Percentiles rank a stretch among this genome's conserved stretches.
Conservation (phyloP, 1,284 basidiomycete species). For the Malassezia caprae region DNA sequence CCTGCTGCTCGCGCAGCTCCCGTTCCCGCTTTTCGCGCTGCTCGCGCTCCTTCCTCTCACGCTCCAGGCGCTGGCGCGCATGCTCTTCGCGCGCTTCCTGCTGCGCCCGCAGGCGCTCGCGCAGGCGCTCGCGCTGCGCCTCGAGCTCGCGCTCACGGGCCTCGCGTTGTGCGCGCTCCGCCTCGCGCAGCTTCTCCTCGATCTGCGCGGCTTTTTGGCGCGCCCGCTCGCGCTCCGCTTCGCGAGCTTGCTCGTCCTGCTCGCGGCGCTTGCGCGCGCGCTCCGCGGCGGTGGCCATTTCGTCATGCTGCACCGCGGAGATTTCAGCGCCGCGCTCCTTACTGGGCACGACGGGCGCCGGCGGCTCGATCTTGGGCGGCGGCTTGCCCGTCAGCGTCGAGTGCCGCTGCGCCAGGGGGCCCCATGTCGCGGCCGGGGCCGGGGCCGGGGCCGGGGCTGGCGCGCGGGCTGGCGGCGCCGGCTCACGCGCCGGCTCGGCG, state of each 20-base stretch:
- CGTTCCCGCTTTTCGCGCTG: neutral
- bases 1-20: neutral
- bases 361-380: constrained; percentile 11
- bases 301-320: constrained; percentile 20
- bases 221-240: constrained; percentile 37
- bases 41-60: neutral
- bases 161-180: constrained; percentile 19
- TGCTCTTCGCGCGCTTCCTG: constrained; percentile 2
- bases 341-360: neutral
- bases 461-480: neutral
- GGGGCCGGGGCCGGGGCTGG: neutral
- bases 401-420: constrained; percentile 33
- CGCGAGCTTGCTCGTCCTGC: constrained; percentile 35
- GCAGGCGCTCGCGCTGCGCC: neutral
- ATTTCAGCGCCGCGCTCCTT: constrained; percentile 16
- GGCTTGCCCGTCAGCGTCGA: constrained; percentile 24
- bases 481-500: neutral
- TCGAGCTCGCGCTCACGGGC: constrained; percentile 19
- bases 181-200: constrained; percentile 33
- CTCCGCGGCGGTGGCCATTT: constrained; percentile 40
- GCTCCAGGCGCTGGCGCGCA: constrained; percentile 1
- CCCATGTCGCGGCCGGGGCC: constrained; percentile 22
- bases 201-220: constrained; percentile 36
- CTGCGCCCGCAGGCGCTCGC: neutral
- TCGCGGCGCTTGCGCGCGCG: constrained; percentile 40